These are phyloP conservation scores for Rhododendron mucronatum DNA, from an alignment of 148 eudicot genomes.

Conservation along the genomic window DNA sequence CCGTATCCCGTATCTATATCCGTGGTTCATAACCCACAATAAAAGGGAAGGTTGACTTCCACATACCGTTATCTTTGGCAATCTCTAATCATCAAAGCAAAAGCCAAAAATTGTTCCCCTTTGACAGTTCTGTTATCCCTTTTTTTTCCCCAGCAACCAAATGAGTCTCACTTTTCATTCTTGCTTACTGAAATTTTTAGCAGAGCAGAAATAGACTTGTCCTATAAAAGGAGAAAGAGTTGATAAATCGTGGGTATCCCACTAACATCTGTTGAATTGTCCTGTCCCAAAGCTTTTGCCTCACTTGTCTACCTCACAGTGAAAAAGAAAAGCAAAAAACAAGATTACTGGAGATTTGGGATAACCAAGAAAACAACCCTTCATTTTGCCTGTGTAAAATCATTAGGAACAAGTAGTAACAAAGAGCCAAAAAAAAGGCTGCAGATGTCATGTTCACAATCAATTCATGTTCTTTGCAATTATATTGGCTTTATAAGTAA, in stretches of 20 bases:
- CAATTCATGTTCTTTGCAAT: not conserved
- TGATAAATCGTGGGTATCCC: slow-evolving; percentile 7
- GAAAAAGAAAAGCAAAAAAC: slow-evolving; percentile 17
- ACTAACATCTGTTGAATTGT: slow-evolving; percentile 10
- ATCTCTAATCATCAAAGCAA: not conserved
- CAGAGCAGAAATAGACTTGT: slow-evolving; percentile 8
- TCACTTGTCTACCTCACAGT: not conserved
- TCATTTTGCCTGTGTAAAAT: slow-evolving; percentile 30
- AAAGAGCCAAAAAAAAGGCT: not conserved
- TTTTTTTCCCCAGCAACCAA: not conserved
- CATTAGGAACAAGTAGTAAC: slow-evolving; percentile 21
- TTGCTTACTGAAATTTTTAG: not conserved
- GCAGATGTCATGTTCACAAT: not conserved
- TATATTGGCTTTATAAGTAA: not conserved
- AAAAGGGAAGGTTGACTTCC: not conserved
- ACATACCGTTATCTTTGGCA: not conserved
- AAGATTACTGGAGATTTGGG: slow-evolving; percentile 19
- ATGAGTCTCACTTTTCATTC: not conserved
- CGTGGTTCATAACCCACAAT: too few species aligned
- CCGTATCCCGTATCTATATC: too few species aligned
- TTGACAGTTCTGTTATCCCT: not conserved
- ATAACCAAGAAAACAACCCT: slow-evolving; percentile 31
- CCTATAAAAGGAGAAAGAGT: not conserved
- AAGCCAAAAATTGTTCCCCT: not conserved
- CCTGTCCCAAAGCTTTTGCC: slow-evolving; percentile 8